Conservation (phyloP, 345 rosid species). For the Crucihimalaya himalaica region DNA sequence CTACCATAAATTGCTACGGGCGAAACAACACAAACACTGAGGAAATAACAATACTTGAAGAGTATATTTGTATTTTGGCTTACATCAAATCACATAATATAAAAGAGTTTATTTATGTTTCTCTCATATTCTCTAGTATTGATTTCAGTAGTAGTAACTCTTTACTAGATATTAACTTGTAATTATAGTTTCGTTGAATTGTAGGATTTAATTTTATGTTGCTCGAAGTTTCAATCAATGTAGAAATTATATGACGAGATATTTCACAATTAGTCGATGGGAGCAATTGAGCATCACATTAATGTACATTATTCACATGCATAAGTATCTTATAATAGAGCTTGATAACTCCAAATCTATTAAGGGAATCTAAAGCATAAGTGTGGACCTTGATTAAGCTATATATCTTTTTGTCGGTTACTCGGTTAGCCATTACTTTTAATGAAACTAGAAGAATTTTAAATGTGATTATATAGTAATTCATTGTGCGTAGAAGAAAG, state of each 20-base stretch:
- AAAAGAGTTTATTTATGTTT: no score
- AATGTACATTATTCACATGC: not conserved
- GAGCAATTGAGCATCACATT: not conserved
- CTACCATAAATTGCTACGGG: not conserved
- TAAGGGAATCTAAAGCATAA: not conserved
- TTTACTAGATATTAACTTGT: no score
- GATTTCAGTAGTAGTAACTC: no score
- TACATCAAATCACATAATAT: no score
- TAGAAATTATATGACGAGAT: no score
- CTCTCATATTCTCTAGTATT: no score
- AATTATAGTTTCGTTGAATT: no score
- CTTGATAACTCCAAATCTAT: constrained; percentile 14
- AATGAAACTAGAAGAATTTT: not conserved
- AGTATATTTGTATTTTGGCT: no score
- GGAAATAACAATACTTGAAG: no score
- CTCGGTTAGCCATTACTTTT: constrained; percentile 7
- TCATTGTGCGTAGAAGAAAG: constrained; percentile 8
- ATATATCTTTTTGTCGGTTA: not conserved
- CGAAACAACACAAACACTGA: no score
- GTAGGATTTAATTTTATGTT: no score
- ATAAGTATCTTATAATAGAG: not conserved
- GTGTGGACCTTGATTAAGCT: constrained; percentile 14
- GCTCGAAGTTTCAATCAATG: no score
- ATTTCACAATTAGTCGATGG: not conserved
- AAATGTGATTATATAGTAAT: constrained; percentile 15